Conservation (phyloP, 139 green algal species). For the Mychonastes homosphaera region DNA sequence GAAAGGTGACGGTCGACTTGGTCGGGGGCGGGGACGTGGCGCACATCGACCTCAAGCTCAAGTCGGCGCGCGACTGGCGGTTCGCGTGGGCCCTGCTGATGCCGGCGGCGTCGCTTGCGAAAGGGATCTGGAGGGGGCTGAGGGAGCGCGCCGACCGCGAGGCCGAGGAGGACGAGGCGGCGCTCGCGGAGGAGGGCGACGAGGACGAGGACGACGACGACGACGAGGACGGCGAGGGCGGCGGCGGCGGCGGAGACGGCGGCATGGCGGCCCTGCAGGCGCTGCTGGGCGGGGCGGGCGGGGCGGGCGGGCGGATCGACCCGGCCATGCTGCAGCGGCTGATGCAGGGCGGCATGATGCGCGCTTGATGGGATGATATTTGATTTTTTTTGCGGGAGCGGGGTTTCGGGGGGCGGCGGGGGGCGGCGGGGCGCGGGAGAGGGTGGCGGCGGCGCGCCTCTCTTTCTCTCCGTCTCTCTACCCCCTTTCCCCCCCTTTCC, state of each 20-base stretch:
- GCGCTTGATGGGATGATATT: no score
- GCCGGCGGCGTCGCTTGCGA: constrained; percentile 7
- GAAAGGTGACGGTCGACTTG: constrained; percentile 18
- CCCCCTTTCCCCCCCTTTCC: no score
- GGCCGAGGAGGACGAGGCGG: constrained; percentile 1
- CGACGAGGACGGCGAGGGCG: constrained; percentile 10
- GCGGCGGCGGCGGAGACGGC: not conserved
- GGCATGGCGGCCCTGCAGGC: not conserved
- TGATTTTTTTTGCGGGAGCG: no score
- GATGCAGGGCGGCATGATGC: constrained; percentile 12
- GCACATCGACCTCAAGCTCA: constrained; percentile 37
- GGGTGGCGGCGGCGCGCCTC: no score
- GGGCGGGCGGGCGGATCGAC: not conserved
- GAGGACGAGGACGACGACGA: not conserved
- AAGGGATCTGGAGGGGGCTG: not conserved
- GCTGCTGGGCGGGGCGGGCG: not conserved
- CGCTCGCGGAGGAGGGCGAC: constrained; percentile 7
- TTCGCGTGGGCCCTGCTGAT: constrained; percentile 45
- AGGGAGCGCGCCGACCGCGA: not conserved
- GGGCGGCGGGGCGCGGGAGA: no score
- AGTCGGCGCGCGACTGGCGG: constrained; percentile 29
- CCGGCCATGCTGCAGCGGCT: not conserved
- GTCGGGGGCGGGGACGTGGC: not conserved
- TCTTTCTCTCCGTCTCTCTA: no score
- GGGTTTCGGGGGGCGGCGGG: no score